phyloP scores from a whole-genome alignment of 495 filamentous ascomycete genomes.

The Cladorrhinum samala region DNA sequence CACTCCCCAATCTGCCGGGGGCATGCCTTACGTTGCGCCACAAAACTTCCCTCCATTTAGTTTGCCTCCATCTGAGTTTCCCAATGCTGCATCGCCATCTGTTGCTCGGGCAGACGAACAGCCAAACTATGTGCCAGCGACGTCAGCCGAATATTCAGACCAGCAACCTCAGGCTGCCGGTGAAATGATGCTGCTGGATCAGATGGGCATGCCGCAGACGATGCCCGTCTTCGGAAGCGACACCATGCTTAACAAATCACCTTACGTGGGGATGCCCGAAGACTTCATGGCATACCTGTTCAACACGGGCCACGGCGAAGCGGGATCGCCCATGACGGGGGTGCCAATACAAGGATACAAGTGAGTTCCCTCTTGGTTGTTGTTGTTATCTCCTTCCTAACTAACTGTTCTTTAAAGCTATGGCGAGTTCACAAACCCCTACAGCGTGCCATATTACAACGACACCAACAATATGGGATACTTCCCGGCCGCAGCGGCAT shows the following conservation, averaged over 20 bases:
- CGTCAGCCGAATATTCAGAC: constrained; percentile 39
- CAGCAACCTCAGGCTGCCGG: constrained; percentile 40
- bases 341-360: constrained; percentile 46
- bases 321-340: constrained; percentile 37
- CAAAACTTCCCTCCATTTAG: constrained; percentile 51
- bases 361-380: constrained; percentile 26
- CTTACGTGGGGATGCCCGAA: constrained; percentile 77
- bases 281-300: constrained; percentile 92
- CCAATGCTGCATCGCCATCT: constrained; percentile 23
- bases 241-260: constrained; percentile 69
- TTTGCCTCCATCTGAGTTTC: constrained; percentile 49
- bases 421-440: constrained; percentile 44
- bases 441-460: constrained; percentile 43
- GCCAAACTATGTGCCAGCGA: constrained; percentile 33
- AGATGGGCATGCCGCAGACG: constrained; percentile 58
- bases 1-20: constrained; percentile 37
- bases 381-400: constrained; percentile 17
- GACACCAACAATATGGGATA: constrained; percentile 46
- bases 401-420: constrained; percentile 35
- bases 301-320: constrained; percentile 50
- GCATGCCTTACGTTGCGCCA: constrained; percentile 41
- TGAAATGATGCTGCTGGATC: constrained; percentile 57
- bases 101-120: constrained; percentile 21
- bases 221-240: constrained; percentile 83
- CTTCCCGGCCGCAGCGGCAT: constrained; percentile 43